These are phyloP conservation scores for Cordyceps pruinosa DNA, from an alignment of 2,329 filamentous ascomycete species.

Conservation along the genomic window DNA sequence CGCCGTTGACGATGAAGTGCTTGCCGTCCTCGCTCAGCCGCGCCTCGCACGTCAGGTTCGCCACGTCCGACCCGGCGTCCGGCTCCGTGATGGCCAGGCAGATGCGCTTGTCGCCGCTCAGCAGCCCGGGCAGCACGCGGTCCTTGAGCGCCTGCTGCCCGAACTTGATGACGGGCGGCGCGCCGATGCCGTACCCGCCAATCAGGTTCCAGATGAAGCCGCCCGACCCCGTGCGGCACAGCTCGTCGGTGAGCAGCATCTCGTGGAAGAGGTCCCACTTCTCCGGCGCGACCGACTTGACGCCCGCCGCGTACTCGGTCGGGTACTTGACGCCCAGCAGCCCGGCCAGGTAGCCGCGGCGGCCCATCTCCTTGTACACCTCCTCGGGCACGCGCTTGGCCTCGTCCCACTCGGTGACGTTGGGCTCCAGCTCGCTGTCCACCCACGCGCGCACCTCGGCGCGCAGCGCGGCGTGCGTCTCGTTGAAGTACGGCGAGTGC, in stretches of 20 bases:
- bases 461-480: slow-evolving; percentile 84
- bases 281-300: slow-evolving; percentile 74
- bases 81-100: slow-evolving; percentile 96
- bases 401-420: slow-evolving; percentile 96
- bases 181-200: slow-evolving; percentile 93
- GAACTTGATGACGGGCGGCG: slow-evolving; percentile 86
- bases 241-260: slow-evolving; percentile 88
- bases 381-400: slow-evolving; percentile 78
- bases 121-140: slow-evolving; percentile 79
- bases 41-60: slow-evolving; percentile 90
- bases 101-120: slow-evolving; percentile 92
- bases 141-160: slow-evolving; percentile 79
- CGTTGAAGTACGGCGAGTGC: slow-evolving; percentile 94
- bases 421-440: slow-evolving; percentile 78
- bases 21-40: slow-evolving; percentile 93
- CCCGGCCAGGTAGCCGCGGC: slow-evolving; percentile 87
- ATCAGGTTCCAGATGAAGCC: slow-evolving; percentile 96
- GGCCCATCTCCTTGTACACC: slow-evolving; percentile 94
- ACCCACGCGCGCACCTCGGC: slow-evolving; percentile 91
- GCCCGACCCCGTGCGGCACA: slow-evolving; percentile 81
- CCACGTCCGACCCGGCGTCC: slow-evolving; percentile 90
- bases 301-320: slow-evolving; percentile 59
- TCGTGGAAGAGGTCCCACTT: slow-evolving; percentile 99
- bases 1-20: slow-evolving; percentile 98
- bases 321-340: slow-evolving; percentile 81